Conservation (phyloP, 345 rosid genomes). For the Combretum micranthum region DNA sequence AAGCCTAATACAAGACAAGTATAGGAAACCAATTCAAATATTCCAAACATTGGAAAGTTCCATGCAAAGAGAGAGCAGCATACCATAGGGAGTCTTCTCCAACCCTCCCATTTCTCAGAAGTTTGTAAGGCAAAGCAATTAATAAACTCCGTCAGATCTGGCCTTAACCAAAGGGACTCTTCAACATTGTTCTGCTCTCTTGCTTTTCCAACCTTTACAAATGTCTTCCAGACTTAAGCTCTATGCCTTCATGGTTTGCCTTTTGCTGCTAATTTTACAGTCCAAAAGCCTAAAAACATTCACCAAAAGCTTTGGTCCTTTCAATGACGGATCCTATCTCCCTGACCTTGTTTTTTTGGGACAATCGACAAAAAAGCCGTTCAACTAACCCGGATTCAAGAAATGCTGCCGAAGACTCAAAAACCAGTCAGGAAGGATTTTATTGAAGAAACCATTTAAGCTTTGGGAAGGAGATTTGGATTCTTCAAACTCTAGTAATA, state of each 20-base stretch:
- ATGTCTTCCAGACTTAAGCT: slow-evolving; percentile 1
- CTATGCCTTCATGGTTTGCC: slow-evolving; percentile 5
- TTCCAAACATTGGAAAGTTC: no score
- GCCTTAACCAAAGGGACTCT: no score
- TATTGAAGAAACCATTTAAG: slow-evolving; percentile 23
- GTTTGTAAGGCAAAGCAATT: no score
- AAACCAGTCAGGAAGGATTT: slow-evolving; percentile 30
- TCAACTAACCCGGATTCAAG: slow-evolving; percentile 45
- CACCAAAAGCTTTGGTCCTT: slow-evolving; percentile 22
- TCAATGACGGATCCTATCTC: no score
- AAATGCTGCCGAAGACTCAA: slow-evolving; percentile 15
- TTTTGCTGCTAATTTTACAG: background rate
- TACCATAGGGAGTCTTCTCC: no score
- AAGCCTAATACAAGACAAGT: no score
- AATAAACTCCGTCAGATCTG: no score
- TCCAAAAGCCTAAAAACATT: background rate
- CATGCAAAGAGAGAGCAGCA: no score
- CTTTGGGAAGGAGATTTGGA: slow-evolving; percentile 22
- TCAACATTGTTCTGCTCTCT: no score
- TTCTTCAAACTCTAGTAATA: background rate
- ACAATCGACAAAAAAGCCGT: slow-evolving; percentile 37
- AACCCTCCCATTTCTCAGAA: no score
- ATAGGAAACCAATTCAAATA: no score
- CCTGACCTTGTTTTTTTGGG: no score
- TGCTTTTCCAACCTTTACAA: background rate